Base-by-base conservation (phyloP, 495 filamentous ascomycete species). In the Neurospora sp. region DNA sequence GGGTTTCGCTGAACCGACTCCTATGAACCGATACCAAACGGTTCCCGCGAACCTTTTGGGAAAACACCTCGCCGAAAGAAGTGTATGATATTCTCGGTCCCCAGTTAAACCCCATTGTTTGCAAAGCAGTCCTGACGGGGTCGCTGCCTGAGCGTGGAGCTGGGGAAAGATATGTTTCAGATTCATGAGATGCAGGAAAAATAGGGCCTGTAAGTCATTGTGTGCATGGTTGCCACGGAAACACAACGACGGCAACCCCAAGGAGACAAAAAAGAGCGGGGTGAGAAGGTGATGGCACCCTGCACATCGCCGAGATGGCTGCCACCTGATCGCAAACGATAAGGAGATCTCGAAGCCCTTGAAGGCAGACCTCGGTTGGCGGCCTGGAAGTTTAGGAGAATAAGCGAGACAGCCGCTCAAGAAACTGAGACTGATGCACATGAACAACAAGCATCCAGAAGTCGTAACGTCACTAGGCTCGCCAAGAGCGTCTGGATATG, bases 401-500 rank as follows among this genome's bases (percentile, higher is more conserved):
- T 18, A 65, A 16, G 53, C 53, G 53, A 35, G 27, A 65, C 27
- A 65, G 53, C 53, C 53, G 53, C 53, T 14, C 27, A 27, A 35
- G 53, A 35, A 65, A 16, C 53, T 18, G 27, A 65, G 53, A 65
- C 53, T 65, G 53, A 65, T 65, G 53, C 53, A 65, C 53, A 65
- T 31, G 27, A 65, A 65, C 53, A 65, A 65, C 53, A 65, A 35
- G 53, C 53, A 65, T 65, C 53, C 53, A 65, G 27, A 35, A 35
- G 53, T 65, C 39, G 71, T 53, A 74, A 74, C 71, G 70, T 72
- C 71, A 74, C 68, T 69, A 71, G 46, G 44, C 69, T 69, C 22
- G 46, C 69, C 69, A 59, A 42, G 44, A 73, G 71, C 70, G 71
- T 76, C 70, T 69, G 72, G 74, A 70, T 70, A 59, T 74, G 73